Base-by-base conservation (phyloP, 1,139 yeast species). In the Scheffersomyces segobiensis region DNA sequence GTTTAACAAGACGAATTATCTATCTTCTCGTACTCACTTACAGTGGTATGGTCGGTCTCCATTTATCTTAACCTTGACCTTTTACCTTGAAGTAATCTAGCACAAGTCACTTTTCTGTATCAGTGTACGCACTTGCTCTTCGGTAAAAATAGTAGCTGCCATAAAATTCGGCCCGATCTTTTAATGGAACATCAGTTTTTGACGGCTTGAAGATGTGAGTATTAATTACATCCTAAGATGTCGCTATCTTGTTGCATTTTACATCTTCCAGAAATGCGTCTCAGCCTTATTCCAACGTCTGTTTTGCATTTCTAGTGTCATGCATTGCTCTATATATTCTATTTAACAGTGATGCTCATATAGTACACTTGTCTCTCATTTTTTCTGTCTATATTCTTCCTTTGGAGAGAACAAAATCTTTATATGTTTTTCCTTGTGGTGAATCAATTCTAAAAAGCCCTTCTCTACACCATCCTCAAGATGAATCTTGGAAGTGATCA, bases 381-480 rank as follows among this genome's bases (percentile, higher is more conserved):
- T 48, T 17, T 48, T 21, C 8, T 20, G 26, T 48, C 50, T 48
- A 48, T 48, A 48, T 20, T 55, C 52, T 39, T 32, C 52, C 24
- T 55, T 59, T 8, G 79, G 78, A 18, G 74, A 68, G 54, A 77
- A 73, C 53, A 78, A 63, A 50, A 78, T 70, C 65, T 78, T 78
- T 19, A 78, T 75, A 59, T 77, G 78, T 18, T 67, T 68, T 39
- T 73, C 80, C 63, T 76, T 77, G 62, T 78, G 73, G 39, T 70
- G 61, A 51, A 78, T 67, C 56, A 78, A 67, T 63, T 76, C 78
- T 59, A 67, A 62, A 55, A 71, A 71, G 5, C 81, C 82, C 32
- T 69, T 66, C 56, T 74, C 76, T 49, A 77, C 68, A 1, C 76
- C 78, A 57, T 76, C 71, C 56, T 69, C 68, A n/a, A 78, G 71